Base-by-base conservation (phyloP, 768 basidiomycete genomes). In the Astraeus odoratus region DNA sequence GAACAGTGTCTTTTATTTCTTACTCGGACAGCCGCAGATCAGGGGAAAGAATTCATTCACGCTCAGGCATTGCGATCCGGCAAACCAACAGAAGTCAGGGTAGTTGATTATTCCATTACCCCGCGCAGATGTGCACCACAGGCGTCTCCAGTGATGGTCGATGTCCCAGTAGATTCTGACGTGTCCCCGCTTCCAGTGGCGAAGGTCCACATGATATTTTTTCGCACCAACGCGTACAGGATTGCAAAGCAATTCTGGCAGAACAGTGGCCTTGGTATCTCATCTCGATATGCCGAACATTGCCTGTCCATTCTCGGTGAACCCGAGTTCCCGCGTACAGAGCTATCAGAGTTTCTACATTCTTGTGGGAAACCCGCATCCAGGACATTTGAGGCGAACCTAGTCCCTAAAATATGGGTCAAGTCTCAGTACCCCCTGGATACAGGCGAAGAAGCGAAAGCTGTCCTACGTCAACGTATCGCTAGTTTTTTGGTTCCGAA, bases 181-280 rank as follows among this genome's bases (percentile, higher is more conserved):
- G 25, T 56, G 56, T 48, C 53, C 47, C 47, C 15, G 48, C 51
- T 50, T 58, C 53, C 55, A 49, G 42, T 51, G 57, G 39, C 67
- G 74, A 80, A 88, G 47, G 72, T 99, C 1, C 83, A 95, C 60
- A 86, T 94, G 53, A 82, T 83, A 2, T 66, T 99, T n/a, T 89
- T 93, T 59, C 80, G 81, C 5, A 61, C 67, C 2, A 73, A 78
- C 3, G 63, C 75, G 4, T 81, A 75, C 54, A 56, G 73, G 8
- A 59, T 84, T 6, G 91, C 88, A 5, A 95, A 87, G 60, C 76
- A 90, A 61, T 97, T 94, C 65, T 98, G 95, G 95, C 94, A 97
- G 53, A 94, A 97, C 60, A 80, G 85, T 0, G 95, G 95, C 0
- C 68, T 86, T 46, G 92, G 94, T 1, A 82, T 99, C 30, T 90